These are phyloP conservation scores for Colletotrichum eleusines DNA, from an alignment of 2,329 filamentous ascomycete genomes.

Conservation along the genomic window DNA sequence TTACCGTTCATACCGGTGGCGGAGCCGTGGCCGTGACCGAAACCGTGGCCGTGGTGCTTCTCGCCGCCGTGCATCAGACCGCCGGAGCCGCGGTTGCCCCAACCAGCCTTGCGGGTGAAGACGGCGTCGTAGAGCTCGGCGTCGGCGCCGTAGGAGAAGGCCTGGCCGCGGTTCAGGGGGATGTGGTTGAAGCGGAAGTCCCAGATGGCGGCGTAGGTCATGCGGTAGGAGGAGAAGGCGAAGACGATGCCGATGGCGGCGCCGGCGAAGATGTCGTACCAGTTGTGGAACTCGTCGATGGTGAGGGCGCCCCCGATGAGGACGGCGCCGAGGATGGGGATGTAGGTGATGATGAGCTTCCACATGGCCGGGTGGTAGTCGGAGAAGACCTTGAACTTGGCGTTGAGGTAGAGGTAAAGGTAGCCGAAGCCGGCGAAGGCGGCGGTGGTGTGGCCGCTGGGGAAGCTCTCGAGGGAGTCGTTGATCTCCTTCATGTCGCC, in stretches of 20 bases:
- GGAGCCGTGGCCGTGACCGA: not conserved
- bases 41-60: slow-evolving; percentile 22
- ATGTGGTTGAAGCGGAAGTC: slow-evolving; percentile 76
- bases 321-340: slow-evolving; percentile 74
- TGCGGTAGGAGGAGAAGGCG: slow-evolving; percentile 74
- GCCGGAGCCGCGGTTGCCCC: slow-evolving; percentile 57
- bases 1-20: slow-evolving; percentile 19
- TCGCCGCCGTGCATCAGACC: slow-evolving; percentile 44
- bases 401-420: slow-evolving; percentile 80
- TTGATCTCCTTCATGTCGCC: slow-evolving; percentile 74
- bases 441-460: slow-evolving; percentile 79
- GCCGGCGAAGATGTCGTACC: slow-evolving; percentile 79
- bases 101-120: slow-evolving; percentile 71
- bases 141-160: slow-evolving; percentile 64
- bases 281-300: slow-evolving; percentile 81
- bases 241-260: slow-evolving; percentile 74
- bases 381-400: slow-evolving; percentile 80
- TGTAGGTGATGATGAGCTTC: slow-evolving; percentile 75
- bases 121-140: slow-evolving; percentile 65
- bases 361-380: slow-evolving; percentile 81
- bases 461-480: slow-evolving; percentile 78
- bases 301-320: slow-evolving; percentile 78
- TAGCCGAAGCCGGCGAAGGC: slow-evolving; percentile 80
- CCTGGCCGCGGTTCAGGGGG: slow-evolving; percentile 68
- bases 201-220: slow-evolving; percentile 76